These are phyloP conservation scores for Lasiodiplodia sp. DNA, from an alignment of 2,329 filamentous ascomycete species.

Conservation along the genomic window DNA sequence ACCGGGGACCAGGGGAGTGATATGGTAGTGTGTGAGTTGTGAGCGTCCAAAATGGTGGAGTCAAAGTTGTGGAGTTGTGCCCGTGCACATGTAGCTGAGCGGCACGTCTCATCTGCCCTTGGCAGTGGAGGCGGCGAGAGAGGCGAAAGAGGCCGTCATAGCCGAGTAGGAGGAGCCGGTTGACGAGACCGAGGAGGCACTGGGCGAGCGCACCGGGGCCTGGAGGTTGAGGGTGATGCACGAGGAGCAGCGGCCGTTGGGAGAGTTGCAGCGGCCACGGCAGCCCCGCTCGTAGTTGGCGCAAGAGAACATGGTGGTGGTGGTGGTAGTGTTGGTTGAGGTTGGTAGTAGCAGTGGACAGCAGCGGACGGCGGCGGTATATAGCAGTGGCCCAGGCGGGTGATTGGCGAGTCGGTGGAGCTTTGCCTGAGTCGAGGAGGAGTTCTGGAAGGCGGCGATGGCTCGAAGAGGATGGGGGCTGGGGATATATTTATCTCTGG, in stretches of 20 bases:
- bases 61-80: not conserved
- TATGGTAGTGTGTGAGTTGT: not conserved
- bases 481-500: slow-evolving; percentile 25
- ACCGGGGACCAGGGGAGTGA: not conserved
- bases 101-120: slow-evolving; percentile 25
- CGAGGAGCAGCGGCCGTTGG: slow-evolving; percentile 46
- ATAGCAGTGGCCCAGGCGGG: not conserved
- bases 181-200: slow-evolving; percentile 36
- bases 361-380: not conserved
- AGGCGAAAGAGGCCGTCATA: slow-evolving; percentile 50
- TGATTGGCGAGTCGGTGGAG: slow-evolving; percentile 20
- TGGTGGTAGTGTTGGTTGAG: slow-evolving; percentile 5
- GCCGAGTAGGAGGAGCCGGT: slow-evolving; percentile 43
- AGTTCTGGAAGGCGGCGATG: slow-evolving; percentile 20
- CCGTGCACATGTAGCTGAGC: not conserved
- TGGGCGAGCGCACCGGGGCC: slow-evolving; percentile 39
- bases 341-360: not conserved
- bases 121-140: slow-evolving; percentile 38
- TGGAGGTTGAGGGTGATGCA: slow-evolving; percentile 51
- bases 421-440: slow-evolving; percentile 10
- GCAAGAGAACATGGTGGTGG: slow-evolving; percentile 50
- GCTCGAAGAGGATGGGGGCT: slow-evolving; percentile 3
- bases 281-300: slow-evolving; percentile 54
- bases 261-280: slow-evolving; percentile 50
- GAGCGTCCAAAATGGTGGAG: slow-evolving; percentile 6